These are phyloP conservation scores for Sporothrix pseudoabietina DNA, from an alignment of 2,329 filamentous ascomycete genomes.

Conservation along the genomic window DNA sequence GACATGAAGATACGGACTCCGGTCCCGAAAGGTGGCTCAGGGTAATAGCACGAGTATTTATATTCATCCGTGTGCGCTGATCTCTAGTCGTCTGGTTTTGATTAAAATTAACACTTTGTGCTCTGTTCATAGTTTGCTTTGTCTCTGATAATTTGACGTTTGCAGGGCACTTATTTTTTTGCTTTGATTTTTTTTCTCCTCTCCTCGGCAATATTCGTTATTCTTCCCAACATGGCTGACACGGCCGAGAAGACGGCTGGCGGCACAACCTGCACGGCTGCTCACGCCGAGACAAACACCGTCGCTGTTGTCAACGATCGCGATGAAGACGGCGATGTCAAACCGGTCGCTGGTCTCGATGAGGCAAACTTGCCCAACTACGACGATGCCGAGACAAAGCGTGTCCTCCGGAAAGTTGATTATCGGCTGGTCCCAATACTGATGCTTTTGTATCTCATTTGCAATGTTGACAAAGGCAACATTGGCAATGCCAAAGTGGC, in stretches of 20 bases:
- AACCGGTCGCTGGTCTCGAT: conserved; percentile 39
- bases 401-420: conserved; percentile 49
- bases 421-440: conserved; percentile 61
- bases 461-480: conserved; percentile 59
- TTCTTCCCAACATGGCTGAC: too few species aligned
- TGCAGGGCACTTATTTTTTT: too few species aligned
- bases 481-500: conserved; percentile 68
- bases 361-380: conserved; percentile 7
- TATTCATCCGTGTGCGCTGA: too few species aligned
- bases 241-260: not conserved
- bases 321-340: conserved; percentile 44
- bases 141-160: too few species aligned
- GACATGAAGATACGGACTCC: too few species aligned
- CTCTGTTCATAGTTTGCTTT: too few species aligned
- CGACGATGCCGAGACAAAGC: conserved; percentile 22
- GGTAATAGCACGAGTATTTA: too few species aligned
- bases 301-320: conserved; percentile 63
- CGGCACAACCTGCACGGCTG: conserved; percentile 25
- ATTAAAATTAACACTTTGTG: too few species aligned
- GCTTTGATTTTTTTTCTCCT: too few species aligned
- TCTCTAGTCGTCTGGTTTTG: too few species aligned
- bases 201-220: too few species aligned
- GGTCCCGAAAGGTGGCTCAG: too few species aligned
- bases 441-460: conserved; percentile 67
- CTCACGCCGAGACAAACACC: conserved; percentile 39